Evolutionary conservation across 2,329 filamentous ascomycete genomes (phyloP).

Genomic region (Microdochium paspali): DNA sequence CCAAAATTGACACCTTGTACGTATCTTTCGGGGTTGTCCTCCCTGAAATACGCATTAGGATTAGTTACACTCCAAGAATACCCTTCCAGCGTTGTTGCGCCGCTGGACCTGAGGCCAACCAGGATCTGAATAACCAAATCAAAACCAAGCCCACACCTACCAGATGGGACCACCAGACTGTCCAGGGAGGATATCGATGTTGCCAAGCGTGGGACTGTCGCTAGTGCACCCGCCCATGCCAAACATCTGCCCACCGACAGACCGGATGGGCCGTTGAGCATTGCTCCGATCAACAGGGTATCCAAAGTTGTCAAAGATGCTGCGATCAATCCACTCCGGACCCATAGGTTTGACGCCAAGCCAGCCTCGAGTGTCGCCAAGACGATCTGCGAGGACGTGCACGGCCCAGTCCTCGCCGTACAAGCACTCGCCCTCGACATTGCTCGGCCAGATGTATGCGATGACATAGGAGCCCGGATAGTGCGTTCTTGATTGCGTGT

Average conservation of each 20-base stretch:
- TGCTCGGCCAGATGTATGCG: conserved; percentile 2
- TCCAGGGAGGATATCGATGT: background rate
- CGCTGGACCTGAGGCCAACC: too few relatives aligned
- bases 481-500: background rate
- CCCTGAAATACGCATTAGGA: too few relatives aligned
- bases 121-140: too few relatives aligned
- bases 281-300: background rate
- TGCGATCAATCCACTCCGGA: background rate
- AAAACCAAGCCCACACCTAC: too few relatives aligned
- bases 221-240: background rate
- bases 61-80: too few relatives aligned
- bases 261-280: background rate
- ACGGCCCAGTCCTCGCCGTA: conserved; percentile 17
- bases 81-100: too few relatives aligned
- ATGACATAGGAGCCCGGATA: conserved; percentile 4
- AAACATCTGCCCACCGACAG: background rate
- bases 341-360: conserved; percentile 10
- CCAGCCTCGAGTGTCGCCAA: conserved; percentile 14
- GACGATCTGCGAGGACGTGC: conserved; percentile 12
- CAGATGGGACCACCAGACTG: conserved; percentile 1
- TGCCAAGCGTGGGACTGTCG: background rate
- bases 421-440: conserved; percentile 2
- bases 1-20: too few relatives aligned
- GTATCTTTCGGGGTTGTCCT: too few relatives aligned
- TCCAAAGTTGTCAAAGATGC: background rate